Percentiles rank a stretch among this genome's conserved stretches.
Conservation (phyloP, 1,139 yeast species). For the Magnusiomyces magnusii region DNA sequence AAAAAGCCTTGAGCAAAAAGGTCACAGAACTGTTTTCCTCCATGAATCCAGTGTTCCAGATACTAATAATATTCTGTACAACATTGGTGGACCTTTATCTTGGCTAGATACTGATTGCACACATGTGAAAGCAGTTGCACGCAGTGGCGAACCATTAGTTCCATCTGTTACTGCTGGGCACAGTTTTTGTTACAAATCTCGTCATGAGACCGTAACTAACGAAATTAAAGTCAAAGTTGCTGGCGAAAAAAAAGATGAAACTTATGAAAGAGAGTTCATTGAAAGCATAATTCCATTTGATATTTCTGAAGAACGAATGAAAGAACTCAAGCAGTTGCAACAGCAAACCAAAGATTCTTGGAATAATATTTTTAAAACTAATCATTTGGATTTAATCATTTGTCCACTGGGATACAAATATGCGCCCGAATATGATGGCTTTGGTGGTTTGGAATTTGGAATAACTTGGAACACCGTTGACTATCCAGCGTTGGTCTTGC, state of each 20-base stretch:
- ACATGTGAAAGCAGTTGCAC: conserved; percentile 7
- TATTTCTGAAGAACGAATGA: background rate
- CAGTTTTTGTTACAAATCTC: conserved; percentile 4
- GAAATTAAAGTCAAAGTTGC: background rate
- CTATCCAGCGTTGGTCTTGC: conserved; percentile 13
- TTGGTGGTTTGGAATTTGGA: conserved; percentile 8
- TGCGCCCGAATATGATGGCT: conserved; percentile 11
- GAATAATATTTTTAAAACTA: conserved; percentile 5
- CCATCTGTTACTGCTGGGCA: conserved; percentile 9
- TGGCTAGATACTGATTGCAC: conserved; percentile 10
- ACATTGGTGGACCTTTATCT: conserved; percentile 10
- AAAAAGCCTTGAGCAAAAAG: conserved; percentile 7
- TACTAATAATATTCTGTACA: conserved; percentile 2
- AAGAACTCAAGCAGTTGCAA: conserved; percentile 4
- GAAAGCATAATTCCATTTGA: background rate
- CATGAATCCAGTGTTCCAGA: conserved; percentile 9
- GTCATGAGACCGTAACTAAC: background rate
- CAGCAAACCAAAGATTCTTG: conserved; percentile 8
- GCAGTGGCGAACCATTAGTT: conserved; percentile 15
- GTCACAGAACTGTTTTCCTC: conserved; percentile 9
- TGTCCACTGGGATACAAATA: conserved; percentile 11
- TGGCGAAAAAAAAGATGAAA: background rate
- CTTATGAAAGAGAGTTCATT: conserved; percentile 4
- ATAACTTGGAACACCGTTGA: conserved; percentile 15
- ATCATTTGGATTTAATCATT: conserved; percentile 13